A percentile compares a stretch with the other conserved stretches of the same genome.
Evolutionary conservation across 306 rosid genomes (phyloP).

Genomic region (Citrullus amarus): DNA sequence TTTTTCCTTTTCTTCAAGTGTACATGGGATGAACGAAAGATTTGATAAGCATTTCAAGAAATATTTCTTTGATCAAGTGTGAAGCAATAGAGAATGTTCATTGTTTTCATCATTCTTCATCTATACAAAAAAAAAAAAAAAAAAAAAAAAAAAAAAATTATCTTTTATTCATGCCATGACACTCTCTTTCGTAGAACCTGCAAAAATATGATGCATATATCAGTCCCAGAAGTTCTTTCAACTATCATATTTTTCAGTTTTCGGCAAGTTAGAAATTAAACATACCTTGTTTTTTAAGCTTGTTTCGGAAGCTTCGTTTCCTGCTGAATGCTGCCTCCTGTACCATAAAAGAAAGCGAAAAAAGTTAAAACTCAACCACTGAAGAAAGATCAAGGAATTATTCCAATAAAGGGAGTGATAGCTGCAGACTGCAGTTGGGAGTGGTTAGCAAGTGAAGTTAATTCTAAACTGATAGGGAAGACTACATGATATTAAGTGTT

Average conservation of each 20-base stretch:
- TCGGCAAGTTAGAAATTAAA: background rate
- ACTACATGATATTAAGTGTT: background rate
- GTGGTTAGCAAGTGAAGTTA: background rate
- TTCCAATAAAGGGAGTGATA: background rate
- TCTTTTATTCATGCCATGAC: background rate
- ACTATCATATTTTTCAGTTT: background rate
- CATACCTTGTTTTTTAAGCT: slow-evolving; percentile 62
- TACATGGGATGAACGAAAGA: background rate
- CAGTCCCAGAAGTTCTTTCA: background rate
- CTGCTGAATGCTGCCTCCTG: slow-evolving; percentile 95
- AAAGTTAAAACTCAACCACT: background rate
- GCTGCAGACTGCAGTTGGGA: background rate
- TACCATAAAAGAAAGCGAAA: slow-evolving; percentile 10
- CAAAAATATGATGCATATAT: background rate
- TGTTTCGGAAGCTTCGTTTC: slow-evolving; percentile 90
- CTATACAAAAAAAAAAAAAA: background rate
- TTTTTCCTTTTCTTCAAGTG: background rate
- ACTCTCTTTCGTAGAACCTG: slow-evolving; percentile 7
- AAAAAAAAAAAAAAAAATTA: background rate
- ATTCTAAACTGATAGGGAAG: background rate
- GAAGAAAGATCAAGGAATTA: background rate
- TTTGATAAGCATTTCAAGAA: background rate
- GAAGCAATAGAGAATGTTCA: background rate
- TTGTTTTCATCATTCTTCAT: background rate
- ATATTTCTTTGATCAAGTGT: background rate